Percentiles rank a stretch among this genome's conserved stretches.
These are phyloP conservation scores for Dendrobium catenatum DNA, from an alignment of 106 monocot species.

Conservation along the genomic window DNA sequence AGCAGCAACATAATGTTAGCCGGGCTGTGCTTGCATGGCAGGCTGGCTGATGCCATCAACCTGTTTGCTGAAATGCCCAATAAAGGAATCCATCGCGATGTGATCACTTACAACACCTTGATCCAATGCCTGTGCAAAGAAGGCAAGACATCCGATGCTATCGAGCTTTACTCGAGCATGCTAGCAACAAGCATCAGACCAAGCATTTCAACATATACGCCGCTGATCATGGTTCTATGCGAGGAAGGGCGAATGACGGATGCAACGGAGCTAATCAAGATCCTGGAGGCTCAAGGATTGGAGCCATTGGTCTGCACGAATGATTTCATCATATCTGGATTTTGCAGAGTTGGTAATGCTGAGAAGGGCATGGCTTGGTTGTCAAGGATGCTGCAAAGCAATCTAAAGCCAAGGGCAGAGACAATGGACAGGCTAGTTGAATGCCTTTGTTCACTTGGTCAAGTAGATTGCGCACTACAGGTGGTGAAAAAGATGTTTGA, in stretches of 20 bases:
- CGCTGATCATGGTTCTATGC: conserved; percentile 37
- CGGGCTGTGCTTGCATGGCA: conserved; percentile 36
- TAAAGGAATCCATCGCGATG: conserved; percentile 31
- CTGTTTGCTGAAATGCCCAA: conserved; percentile 32
- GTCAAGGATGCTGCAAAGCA: conserved; percentile 34
- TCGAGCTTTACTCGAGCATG: conserved; percentile 22
- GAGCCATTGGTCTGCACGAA: conserved; percentile 35
- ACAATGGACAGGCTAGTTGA: conserved; percentile 32
- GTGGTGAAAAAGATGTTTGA: conserved; percentile 40
- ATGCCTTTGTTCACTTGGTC: conserved; percentile 18
- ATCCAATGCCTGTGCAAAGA: conserved; percentile 48
- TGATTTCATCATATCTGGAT: conserved; percentile 38
- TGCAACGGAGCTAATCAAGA: conserved; percentile 32
- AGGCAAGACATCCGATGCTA: conserved; percentile 25
- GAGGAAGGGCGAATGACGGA: conserved; percentile 26
- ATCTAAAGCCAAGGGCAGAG: conserved; percentile 25
- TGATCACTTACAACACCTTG: conserved; percentile 48
- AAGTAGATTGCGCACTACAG: conserved; percentile 33
- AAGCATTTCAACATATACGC: conserved; percentile 35
- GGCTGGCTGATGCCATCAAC: conserved; percentile 27
- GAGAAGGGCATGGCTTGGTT: conserved; percentile 46
- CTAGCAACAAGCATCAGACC: conserved; percentile 27
- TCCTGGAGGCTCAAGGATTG: conserved; percentile 34
- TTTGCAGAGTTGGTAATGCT: conserved; percentile 28
- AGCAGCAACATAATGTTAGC: conserved; percentile 46